Percentiles rank a stretch among this genome's conserved stretches.
Conservation (phyloP, 306 rosid genomes). For the Glycyrrhiza uralensis region DNA sequence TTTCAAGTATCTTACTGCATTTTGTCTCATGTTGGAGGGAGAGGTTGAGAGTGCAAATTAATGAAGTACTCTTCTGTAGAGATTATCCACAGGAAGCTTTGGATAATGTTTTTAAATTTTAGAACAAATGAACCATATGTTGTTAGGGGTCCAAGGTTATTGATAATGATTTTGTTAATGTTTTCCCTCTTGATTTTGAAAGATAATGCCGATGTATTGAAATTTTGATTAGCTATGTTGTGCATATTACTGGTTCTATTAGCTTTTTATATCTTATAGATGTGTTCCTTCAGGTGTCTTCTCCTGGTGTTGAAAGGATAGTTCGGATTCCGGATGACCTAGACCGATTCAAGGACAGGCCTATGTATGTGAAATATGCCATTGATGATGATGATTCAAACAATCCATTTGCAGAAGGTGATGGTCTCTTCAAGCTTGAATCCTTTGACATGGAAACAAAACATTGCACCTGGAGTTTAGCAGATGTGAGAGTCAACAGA, state of each 20-base stretch:
- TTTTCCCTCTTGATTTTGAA: neutral
- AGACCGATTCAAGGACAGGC: constrained; percentile 81
- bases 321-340: constrained; percentile 77
- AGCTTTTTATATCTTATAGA: constrained; percentile 16
- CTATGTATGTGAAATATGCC: constrained; percentile 72
- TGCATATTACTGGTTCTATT: neutral
- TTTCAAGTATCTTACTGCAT: constrained; percentile 21
- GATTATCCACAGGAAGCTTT: neutral
- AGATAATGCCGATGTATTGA: neutral
- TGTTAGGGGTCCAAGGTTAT: neutral
- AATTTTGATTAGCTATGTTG: neutral
- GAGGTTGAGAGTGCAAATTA: constrained; percentile 15
- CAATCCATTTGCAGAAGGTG: constrained; percentile 54
- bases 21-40: neutral
- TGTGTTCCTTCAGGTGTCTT: constrained; percentile 65
- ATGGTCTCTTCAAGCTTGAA: constrained; percentile 76
- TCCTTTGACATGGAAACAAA: constrained; percentile 71
- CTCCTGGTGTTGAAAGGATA: constrained; percentile 93
- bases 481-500: constrained; percentile 77
- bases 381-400: constrained; percentile 31
- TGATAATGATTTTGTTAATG: neutral
- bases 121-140: neutral
- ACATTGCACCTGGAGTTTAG: constrained; percentile 83
- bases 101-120: neutral
- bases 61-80: neutral